These are phyloP conservation scores for Microbotryomycetes sp. DNA, from an alignment of 1,284 basidiomycete species.

Conservation along the genomic window DNA sequence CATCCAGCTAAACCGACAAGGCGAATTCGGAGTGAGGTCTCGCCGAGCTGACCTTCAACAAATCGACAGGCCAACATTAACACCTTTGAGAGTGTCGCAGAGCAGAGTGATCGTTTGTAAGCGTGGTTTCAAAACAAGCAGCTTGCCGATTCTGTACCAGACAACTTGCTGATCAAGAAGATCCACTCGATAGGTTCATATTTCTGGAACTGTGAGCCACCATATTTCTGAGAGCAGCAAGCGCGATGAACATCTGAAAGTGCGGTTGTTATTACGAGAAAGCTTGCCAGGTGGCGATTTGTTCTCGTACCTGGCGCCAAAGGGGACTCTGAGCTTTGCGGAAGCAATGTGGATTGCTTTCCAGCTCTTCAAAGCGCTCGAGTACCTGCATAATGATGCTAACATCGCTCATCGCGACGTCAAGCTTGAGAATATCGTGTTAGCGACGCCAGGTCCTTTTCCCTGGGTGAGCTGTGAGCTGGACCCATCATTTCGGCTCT, in stretches of 20 bases:
- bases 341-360: slow-evolving; percentile 78
- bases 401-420: slow-evolving; percentile 73
- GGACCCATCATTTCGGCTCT: no score
- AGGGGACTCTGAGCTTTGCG: slow-evolving; percentile 54
- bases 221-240: no score
- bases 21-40: not conserved
- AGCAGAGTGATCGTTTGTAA: no score
- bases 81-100: not conserved
- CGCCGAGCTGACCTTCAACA: not conserved
- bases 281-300: slow-evolving; percentile 66
- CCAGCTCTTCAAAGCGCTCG: slow-evolving; percentile 63
- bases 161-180: no score
- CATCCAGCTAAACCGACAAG: no score
- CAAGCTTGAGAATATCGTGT: slow-evolving; percentile 80
- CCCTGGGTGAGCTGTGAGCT: slow-evolving; percentile 49
- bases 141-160: no score
- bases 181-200: not conserved
- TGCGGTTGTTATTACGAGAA: not conserved
- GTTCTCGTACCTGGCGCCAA: slow-evolving; percentile 65
- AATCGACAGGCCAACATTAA: not conserved
- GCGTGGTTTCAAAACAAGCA: no score
- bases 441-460: slow-evolving; percentile 65
- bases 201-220: not conserved
- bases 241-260: no score
- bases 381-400: slow-evolving; percentile 61